Conservation (phyloP, 352 stramenopile genomes). For the Pythium volutum region DNA sequence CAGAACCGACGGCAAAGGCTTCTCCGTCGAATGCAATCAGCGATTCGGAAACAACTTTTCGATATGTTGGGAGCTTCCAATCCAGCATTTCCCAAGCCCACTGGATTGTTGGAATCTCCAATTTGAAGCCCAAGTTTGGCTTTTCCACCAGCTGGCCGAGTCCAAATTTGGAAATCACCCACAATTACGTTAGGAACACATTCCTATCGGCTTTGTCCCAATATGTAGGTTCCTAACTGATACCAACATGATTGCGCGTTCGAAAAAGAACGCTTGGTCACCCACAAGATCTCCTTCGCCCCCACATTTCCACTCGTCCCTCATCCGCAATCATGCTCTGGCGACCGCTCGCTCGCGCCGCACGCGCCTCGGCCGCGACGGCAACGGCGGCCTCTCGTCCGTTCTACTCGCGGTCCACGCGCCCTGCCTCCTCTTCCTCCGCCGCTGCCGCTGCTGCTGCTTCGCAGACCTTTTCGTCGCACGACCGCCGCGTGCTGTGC, state of each 20-base stretch:
- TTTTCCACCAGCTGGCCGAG: no score
- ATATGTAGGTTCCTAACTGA: neutral
- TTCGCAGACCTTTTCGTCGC: neutral
- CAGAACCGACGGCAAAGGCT: no score
- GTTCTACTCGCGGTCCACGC: slow-evolving; percentile 14
- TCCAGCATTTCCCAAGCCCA: neutral
- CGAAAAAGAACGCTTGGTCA: slow-evolving; percentile 5
- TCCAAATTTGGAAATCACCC: no score
- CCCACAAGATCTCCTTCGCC: slow-evolving; percentile 26
- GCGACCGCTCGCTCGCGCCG: slow-evolving; percentile 2
- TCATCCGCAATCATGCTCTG: neutral
- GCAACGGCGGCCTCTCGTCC: neutral
- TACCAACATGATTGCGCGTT: slow-evolving; percentile 6
- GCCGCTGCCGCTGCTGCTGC: neutral
- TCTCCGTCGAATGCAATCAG: no score
- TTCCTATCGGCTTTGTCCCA: neutral
- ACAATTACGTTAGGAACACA: neutral
- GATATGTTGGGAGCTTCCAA: neutral
- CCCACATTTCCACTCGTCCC: no score
- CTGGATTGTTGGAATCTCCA: no score
- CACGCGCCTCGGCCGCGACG: neutral
- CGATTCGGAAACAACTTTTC: no score
- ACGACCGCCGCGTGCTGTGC: slow-evolving; percentile 48
- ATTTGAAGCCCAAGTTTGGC: no score
- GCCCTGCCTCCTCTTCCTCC: neutral